A percentile compares a stretch with the other conserved stretches of the same genome.
These are phyloP conservation scores for Starmera quercuum DNA, from an alignment of 805 yeast species.

Conservation along the genomic window DNA sequence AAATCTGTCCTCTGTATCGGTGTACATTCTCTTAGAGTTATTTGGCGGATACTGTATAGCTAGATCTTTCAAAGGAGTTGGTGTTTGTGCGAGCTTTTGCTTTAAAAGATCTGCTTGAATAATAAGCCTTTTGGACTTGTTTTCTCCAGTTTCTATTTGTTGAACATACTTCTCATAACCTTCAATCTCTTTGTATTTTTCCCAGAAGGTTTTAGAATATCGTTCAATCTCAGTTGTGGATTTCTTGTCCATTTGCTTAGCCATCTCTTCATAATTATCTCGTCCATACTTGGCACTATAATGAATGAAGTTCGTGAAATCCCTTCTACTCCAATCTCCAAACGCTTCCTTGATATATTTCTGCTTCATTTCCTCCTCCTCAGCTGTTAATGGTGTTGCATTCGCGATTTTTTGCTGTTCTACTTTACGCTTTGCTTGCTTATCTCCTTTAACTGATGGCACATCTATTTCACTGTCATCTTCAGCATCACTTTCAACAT, in stretches of 20 bases:
- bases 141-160: slow-evolving; percentile 71
- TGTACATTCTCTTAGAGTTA: slow-evolving; percentile 67
- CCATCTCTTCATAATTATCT: slow-evolving; percentile 38
- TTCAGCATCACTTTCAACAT: slow-evolving; percentile 47
- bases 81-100: slow-evolving; percentile 42
- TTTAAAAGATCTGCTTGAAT: slow-evolving; percentile 50
- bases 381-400: slow-evolving; percentile 54
- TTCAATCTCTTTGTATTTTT: slow-evolving; percentile 47
- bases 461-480: slow-evolving; percentile 7
- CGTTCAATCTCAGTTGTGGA: slow-evolving; percentile 48
- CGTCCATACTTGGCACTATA: slow-evolving; percentile 65
- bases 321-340: slow-evolving; percentile 66
- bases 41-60: slow-evolving; percentile 73
- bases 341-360: slow-evolving; percentile 49
- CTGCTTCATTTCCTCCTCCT: slow-evolving; percentile 49
- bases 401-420: slow-evolving; percentile 50
- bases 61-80: slow-evolving; percentile 58
- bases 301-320: slow-evolving; percentile 64
- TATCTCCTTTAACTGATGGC: slow-evolving; percentile 10
- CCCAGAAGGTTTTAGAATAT: slow-evolving; percentile 62
- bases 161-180: slow-evolving; percentile 64
- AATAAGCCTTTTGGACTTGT: slow-evolving; percentile 46
- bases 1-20: slow-evolving; percentile 64
- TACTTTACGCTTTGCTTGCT: slow-evolving; percentile 9
- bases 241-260: slow-evolving; percentile 49